Base-by-base conservation (phyloP, 371 early-diverging fungal species). In the Chytridium lagenaria region DNA sequence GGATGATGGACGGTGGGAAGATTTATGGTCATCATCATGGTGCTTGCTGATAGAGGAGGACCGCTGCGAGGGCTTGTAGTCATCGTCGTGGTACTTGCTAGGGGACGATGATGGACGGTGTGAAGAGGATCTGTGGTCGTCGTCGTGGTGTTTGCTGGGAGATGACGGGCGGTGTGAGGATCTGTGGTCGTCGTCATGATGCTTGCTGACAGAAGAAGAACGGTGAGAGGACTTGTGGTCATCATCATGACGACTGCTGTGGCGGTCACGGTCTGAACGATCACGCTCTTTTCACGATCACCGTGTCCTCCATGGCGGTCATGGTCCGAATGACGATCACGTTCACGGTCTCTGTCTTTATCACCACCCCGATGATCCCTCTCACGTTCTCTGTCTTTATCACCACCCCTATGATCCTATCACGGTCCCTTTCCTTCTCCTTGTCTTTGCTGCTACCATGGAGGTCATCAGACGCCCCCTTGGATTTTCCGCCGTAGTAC, bases 401-500 rank as follows among this genome's bases (percentile, higher is more conserved):
- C 57, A 10, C 57, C n/a, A n/a, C n/a, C n/a, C n/a, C n/a, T n/a
- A n/a, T n/a, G 57, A 23, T 55, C 57, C 57, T 7, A 10, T 34
- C 61, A 34, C 36, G 30, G 36, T 61, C 61, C 7, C 61, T 28
- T 3, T 61, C 61, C 16, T 23, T 19, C 57, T 44, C 15, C 34
- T 12, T 15, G 15, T 36, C 44, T 19, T 44, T 44, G 44, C 44
- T 44, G 30, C 57, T 30, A 55, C 57, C 57, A 55, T 55, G 57
- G 5, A 7, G 57, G 57, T 55, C 57, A 44, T 44, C 44, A 7
- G 19, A 26, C 37, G 7, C 34, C 15, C 37, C 70, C 61, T 59
- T 59, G 33, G 59, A 1, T 16, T 59, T 39, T 40, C 1, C 74
- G 1, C 69, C 70, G 67, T 50, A 61, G 33, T 52, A 71, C 10